Base-by-base conservation (phyloP, 192 early-diverging fungal genomes). In the Chytriomyces sp. region DNA sequence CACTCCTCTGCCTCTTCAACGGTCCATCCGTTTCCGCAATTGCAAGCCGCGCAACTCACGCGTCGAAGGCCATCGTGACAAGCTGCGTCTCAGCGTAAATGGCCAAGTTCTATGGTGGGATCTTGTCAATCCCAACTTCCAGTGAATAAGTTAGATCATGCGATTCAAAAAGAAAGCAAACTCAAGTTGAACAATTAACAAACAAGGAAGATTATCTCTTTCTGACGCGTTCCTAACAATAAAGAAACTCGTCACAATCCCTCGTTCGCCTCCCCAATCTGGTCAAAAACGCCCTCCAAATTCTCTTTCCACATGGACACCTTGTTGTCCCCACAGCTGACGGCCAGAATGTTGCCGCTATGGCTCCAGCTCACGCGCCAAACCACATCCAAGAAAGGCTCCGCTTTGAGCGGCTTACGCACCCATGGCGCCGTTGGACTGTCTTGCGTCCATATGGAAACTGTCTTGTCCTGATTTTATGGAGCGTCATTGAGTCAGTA, bases 361-460 rank as follows among this genome's bases (percentile, higher is more conserved):
- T 91, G 77, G 28, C 93, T 94, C 98, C 98, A 99, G 85, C 93
- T 95, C 60, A 99, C 95, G 57, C 95, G 88, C 98, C 98, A 99
- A 39, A 99, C 92, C 7, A 96, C 98, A 82, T 99, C 98, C 31
- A 90, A 84, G 80, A 99, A 99, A 39, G 90, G 87, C 10, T 91
- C 92, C 25, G 81, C 74, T 49, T 85, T 81, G 30, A 97, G 86
- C 17, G 81, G 77, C 74, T 85, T 90, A 60, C 91, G 91, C 31
- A 67, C 87, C 95, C 95, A 99, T 68, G 52, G 72, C 19, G 79
- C 17, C 85, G 77, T 79, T 19, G 38, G n/a, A 8, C 34, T 37
- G 40, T 96, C 93, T 76, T 97, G 91, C 3, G 91, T 94, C 95
- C 96, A 99, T 73, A 99, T 96, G 30, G 91, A 76, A 5, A 99